Base-by-base conservation (phyloP, 768 basidiomycete species). In the Trametopsis cervina region DNA sequence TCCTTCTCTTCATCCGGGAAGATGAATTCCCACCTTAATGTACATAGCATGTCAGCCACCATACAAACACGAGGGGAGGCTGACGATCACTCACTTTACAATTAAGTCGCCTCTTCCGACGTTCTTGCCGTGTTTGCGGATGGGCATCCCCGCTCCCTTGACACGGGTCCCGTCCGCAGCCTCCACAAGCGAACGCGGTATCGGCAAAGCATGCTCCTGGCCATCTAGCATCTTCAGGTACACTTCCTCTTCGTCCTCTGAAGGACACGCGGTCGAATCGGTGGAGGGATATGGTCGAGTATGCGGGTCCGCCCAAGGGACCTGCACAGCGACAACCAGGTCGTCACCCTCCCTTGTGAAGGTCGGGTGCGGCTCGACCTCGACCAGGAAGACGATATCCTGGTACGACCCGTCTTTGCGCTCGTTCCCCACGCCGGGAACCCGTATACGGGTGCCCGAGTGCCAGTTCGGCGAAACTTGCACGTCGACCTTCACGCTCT, bases 61-160 rank as follows among this genome's bases (percentile, higher is more conserved):
- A 15, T 7, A 7, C 29, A 7, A 7, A 7, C 7, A 15, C 29
- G 29, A 15, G 7, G 29, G 15, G 9, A 15, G 29, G 7, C 29
- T 7, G 29, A 33, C 29, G 29, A 27, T 18, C 17, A 68, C 76
- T 53, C 59, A 85, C 83, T 74, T 76, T 47, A 86, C 68, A 50
- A 84, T 66, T 57, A 86, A 66, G 57, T 82, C 80, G 15, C 83
- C 82, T 56, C 76, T 71, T 27, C 79, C 80, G 44, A 76, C 61
- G 9, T 76, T 65, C 56, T 69, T 66, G 9, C 77, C 73, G 24
- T 72, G 65, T n/a, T 75, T 69, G 47, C 76, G 65, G 39, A 80
- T 67, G 35, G 81, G 81, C 84, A 86, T 86, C n/a, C 84, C 84
- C 45, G 76, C 79, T 36, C 78, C 81, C 57, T 68, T 69, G 46